These are phyloP conservation scores for Trametes pubescens DNA, from an alignment of 1,284 basidiomycete species.

Conservation along the genomic window DNA sequence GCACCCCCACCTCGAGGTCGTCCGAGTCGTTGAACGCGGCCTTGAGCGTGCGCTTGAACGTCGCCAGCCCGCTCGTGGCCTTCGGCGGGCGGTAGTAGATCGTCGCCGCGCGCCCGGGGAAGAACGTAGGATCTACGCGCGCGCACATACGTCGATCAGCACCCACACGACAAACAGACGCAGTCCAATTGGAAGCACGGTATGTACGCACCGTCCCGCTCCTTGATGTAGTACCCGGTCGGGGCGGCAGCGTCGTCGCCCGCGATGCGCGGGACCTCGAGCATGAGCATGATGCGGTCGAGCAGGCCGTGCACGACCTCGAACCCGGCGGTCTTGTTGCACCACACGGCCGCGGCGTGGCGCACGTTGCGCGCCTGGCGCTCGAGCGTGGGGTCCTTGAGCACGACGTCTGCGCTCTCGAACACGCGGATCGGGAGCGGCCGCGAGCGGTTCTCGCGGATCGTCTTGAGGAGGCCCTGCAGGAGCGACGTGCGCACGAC, in stretches of 20 bases:
- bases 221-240: conserved; percentile 93
- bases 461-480: conserved; percentile 95
- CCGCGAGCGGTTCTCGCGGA: conserved; percentile 96
- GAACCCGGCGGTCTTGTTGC: conserved; percentile 96
- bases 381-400: conserved; percentile 85
- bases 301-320: conserved; percentile 96
- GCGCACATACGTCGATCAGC: conserved; percentile 9
- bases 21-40: conserved; percentile 35
- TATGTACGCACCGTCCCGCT: conserved; percentile 71
- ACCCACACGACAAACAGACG: not conserved
- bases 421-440: conserved; percentile 94
- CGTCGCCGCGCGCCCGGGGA: conserved; percentile 92
- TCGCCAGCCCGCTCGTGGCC: conserved; percentile 41
- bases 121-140: conserved; percentile 84
- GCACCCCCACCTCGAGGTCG: conserved; percentile 81
- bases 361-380: conserved; percentile 89
- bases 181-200: not conserved
- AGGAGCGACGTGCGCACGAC: conserved; percentile 96
- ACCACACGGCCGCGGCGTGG: conserved; percentile 92
- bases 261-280: conserved; percentile 86
- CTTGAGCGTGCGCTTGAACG: conserved; percentile 47
- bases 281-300: conserved; percentile 93
- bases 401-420: conserved; percentile 92
- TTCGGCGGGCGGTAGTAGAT: conserved; percentile 83
- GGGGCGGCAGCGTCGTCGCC: conserved; percentile 61